A percentile compares a stretch with the other conserved stretches of the same genome.
phyloP scores from a whole-genome alignment of 2,329 filamentous ascomycete species.

The Fusarium sp. region DNA sequence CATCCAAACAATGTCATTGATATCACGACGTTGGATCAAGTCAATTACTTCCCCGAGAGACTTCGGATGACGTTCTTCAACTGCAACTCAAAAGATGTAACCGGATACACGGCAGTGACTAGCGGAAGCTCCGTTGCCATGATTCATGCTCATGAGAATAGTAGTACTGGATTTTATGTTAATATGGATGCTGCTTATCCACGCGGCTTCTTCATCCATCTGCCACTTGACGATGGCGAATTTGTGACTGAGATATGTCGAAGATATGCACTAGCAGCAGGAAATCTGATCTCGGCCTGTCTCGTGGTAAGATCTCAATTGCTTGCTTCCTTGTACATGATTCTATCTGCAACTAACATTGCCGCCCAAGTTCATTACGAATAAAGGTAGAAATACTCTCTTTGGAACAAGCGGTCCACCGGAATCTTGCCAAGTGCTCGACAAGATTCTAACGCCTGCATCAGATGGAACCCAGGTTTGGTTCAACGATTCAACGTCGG shows the following conservation, averaged over 20 bases:
- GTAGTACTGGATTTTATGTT: conserved; percentile 9
- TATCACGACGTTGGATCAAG: conserved; percentile 10
- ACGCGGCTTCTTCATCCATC: conserved; percentile 3
- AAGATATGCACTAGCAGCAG: conserved; percentile 4
- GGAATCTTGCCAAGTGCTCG: conserved; percentile 13
- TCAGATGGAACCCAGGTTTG: conserved; percentile 9
- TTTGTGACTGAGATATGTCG: conserved; percentile 19
- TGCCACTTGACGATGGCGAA: conserved; percentile 26
- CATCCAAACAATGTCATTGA: conserved; percentile 15
- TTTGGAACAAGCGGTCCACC: conserved; percentile 22
- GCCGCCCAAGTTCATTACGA: conserved; percentile 17
- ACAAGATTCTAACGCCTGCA: conserved; percentile 5
- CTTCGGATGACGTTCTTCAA: conserved; percentile 14
- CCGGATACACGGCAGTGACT: conserved; percentile 23
- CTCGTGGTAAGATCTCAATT: conserved; percentile 12
- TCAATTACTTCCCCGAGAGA: conserved; percentile 2
- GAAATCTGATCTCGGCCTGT: conserved; percentile 2
- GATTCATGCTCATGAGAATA: conserved; percentile 14
- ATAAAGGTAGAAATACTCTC: conserved; percentile 16
- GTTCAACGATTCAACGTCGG: conserved; percentile 7
- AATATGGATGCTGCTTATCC: conserved; percentile 9
- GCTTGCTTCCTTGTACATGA: not conserved
- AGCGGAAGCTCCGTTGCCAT: not conserved
- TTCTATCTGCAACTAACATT: not conserved
- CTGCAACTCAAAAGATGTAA: conserved; percentile 12